phyloP scores from a whole-genome alignment of 352 stramenopile species.

The Elongisporangium undulatum region DNA sequence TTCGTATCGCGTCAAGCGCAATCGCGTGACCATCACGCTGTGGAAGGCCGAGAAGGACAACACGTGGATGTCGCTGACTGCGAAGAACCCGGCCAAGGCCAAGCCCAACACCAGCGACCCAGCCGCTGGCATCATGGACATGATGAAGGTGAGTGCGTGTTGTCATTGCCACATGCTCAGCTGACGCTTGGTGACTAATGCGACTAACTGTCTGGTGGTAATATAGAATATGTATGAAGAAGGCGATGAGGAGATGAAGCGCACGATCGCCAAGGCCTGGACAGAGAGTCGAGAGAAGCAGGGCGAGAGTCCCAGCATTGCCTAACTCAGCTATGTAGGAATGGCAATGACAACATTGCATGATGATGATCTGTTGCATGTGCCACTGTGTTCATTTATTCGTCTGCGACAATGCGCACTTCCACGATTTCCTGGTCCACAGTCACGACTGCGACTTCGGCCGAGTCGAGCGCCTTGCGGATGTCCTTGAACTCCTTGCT shows the following conservation, averaged over 20 bases:
- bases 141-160: constrained; percentile 73
- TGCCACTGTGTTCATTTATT: constrained; percentile 11
- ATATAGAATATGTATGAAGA: constrained; percentile 85
- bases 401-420: constrained; percentile 29
- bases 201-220: neutral
- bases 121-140: constrained; percentile 84
- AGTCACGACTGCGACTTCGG: constrained; percentile 49
- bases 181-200: neutral
- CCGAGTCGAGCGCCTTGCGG: constrained; percentile 54
- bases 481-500: constrained; percentile 67
- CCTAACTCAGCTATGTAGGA: neutral
- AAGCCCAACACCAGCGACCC: constrained; percentile 61
- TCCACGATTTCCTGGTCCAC: constrained; percentile 44
- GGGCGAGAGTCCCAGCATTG: constrained; percentile 10
- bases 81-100: constrained; percentile 70
- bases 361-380: neutral
- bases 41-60: constrained; percentile 75
- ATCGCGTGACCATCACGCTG: constrained; percentile 76
- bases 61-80: constrained; percentile 78
- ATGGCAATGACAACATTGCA: neutral
- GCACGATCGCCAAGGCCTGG: constrained; percentile 88
- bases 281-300: constrained; percentile 75
- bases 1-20: constrained; percentile 81
- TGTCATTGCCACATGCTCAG: neutral
- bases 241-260: constrained; percentile 88